A percentile compares a stretch with the other conserved stretches of the same genome.
Evolutionary conservation across 2,329 filamentous ascomycete species (phyloP).

Genomic region (Amylocarpus encephaloides): DNA sequence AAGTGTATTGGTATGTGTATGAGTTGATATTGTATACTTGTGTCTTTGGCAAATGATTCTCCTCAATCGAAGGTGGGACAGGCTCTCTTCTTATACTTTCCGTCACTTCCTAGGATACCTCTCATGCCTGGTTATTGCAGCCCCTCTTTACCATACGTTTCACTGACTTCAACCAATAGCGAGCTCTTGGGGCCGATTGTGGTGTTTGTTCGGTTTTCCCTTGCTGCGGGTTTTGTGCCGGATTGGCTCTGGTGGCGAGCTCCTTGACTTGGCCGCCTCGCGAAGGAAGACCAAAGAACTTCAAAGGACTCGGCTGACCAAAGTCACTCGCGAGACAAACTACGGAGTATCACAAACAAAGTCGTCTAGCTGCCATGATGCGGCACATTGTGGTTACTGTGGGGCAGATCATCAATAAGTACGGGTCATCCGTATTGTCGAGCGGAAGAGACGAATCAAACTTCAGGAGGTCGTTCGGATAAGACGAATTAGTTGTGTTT

Average conservation of each 20-base stretch:
- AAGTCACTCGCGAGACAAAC: background rate
- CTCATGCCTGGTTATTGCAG: slow-evolving; percentile 1
- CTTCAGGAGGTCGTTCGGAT: no score
- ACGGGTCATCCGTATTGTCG: no score
- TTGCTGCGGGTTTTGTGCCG: slow-evolving; percentile 9
- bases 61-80: slow-evolving; percentile 4
- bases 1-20: slow-evolving; percentile 7
- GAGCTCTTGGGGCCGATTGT: background rate
- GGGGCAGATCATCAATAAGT: no score
- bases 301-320: background rate
- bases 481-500: no score
- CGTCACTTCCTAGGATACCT: background rate
- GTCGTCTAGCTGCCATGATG: no score
- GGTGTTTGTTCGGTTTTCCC: slow-evolving; percentile 9
- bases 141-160: background rate
- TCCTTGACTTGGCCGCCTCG: background rate
- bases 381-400: no score
- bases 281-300: background rate
- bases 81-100: slow-evolving; percentile 6
- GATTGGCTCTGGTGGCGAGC: slow-evolving; percentile 4
- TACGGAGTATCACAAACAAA: no score
- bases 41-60: background rate
- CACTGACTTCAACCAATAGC: slow-evolving; percentile 2
- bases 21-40: background rate
- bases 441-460: no score